Evolutionary conservation across 1,284 basidiomycete genomes (phyloP), one percentile per base, ranked within the genome.

Genomic region (Hortiboletus rubellus): DNA sequence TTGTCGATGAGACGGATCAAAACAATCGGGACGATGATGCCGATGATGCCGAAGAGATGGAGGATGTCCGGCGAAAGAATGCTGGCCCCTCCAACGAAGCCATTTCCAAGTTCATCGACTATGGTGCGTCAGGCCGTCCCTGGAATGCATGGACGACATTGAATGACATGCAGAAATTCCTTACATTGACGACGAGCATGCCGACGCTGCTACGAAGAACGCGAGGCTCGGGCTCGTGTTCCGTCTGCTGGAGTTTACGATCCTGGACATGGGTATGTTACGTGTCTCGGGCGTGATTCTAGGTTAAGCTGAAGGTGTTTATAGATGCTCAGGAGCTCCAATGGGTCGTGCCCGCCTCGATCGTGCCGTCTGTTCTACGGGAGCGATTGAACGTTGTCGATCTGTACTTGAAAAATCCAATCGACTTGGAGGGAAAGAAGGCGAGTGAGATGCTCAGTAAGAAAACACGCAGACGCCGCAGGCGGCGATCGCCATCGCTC

Each of bases 171-270:
- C 69, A 94, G 92, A 83, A 53, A 87, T 94, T 46, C 89, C 86
- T 11, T 89, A 89, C 58, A 79, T 85, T 44, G 84, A 75, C 52
- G 85, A 94, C 54, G 85, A 91, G 54, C 82, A 87, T 53, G 86
- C 85, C 7, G 76, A 85, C n/a, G 91, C 89, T 0, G 88, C 88
- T 1, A 87, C 86, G 27, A 87, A 84, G 65, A 86, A 96, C 66
- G 77, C 86, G 5, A 81, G 89, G 55, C 76, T 97, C 59, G 94
- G 94, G 67, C 82, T 97, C 10, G 73, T 98, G 61, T 89, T 96
- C 71, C 83, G 86, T 33, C 74, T 94, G 17, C 76, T 85, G 30
- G 83, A 84, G 54, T 92, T 90, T 70, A 76, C 75, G 61, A 77
- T 86, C 52, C 68, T 45, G 36, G 79, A 84, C 53, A 82, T 90